Base-by-base conservation (phyloP, 768 basidiomycete genomes). In the Cystofilobasidium capitatum region DNA sequence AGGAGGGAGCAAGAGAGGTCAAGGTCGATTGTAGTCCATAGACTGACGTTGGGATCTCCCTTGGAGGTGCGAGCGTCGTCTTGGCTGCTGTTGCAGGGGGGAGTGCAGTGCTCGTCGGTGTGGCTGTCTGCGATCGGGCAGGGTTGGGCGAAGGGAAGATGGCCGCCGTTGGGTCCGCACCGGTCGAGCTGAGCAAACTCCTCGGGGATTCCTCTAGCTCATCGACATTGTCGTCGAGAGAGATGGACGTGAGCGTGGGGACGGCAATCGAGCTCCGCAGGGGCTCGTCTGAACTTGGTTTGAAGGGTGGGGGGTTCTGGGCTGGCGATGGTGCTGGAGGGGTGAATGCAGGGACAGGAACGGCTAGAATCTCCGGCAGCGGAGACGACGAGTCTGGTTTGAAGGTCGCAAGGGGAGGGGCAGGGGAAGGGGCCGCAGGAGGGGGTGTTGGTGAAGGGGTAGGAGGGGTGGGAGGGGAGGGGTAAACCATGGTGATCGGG, bases 401-500 rank as follows among this genome's bases (percentile, higher is more conserved):
- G 47, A 42, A 51, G 44, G 47, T 22, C 10, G 37, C 37, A 33
- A 36, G 9, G 3, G 20, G 62, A 33, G 36, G 47, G 37, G 35
- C 5, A 59, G 58, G 37, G 1, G 62, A 26, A 22, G 49, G 16
- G 37, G 65, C 24, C 45, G 58, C 26, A 5, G 29, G 13, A 6
- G 47, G n/a, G 17, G 58, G 36, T 8, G 44, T 16, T 1, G 59
- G 59, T 20, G 37, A 42, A 47, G 44, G 8, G 40, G 64, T 4
- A n/a, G 57, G 29, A 14, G 35, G 33, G 7, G 42, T 8, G 40
- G 64, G 5, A 20, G 39, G 4, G 6, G 54, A 22, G 24, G 54
- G 39, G 29, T 62, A 61, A 59, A 62, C 44, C 66, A 62, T 62
- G 39, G 51, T 67, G 49, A 62, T 61, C 14, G 66, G 60, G 22